Percentiles rank a stretch among this genome's conserved stretches.
Conservation (phyloP, 1,139 yeast genomes). For the Magnusiomyces clavatus region DNA sequence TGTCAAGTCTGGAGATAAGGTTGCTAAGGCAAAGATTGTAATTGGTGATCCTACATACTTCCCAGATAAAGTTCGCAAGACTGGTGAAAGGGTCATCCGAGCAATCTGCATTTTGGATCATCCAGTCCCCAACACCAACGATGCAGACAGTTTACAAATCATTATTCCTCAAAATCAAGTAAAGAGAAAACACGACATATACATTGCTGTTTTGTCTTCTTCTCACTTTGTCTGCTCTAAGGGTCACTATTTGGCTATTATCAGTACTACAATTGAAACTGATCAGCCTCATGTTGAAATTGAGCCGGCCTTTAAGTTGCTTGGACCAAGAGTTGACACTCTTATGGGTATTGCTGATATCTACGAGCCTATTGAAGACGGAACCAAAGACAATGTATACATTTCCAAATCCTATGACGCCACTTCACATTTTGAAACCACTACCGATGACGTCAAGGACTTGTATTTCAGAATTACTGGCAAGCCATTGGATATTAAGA, state of each 20-base stretch:
- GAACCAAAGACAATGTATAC: slow-evolving; percentile 68
- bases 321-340: slow-evolving; percentile 74
- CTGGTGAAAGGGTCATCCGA: slow-evolving; percentile 83
- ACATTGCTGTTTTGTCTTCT: slow-evolving; percentile 83
- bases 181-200: slow-evolving; percentile 86
- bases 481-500: slow-evolving; percentile 78
- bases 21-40: slow-evolving; percentile 85
- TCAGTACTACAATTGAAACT: slow-evolving; percentile 91
- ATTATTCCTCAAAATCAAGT: slow-evolving; percentile 96
- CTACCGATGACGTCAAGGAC: slow-evolving; percentile 95
- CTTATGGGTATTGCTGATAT: slow-evolving; percentile 93
- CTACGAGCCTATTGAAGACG: slow-evolving; percentile 82
- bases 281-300: slow-evolving; percentile 88
- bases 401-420: slow-evolving; percentile 90
- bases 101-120: slow-evolving; percentile 92
- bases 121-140: slow-evolving; percentile 75
- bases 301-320: slow-evolving; percentile 87
- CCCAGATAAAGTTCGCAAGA: slow-evolving; percentile 80
- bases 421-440: slow-evolving; percentile 88
- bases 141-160: slow-evolving; percentile 85
- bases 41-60: slow-evolving; percentile 98
- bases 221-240: slow-evolving; percentile 88
- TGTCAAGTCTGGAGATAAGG: slow-evolving; percentile 84
- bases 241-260: slow-evolving; percentile 87
- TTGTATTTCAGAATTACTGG: slow-evolving; percentile 88